A percentile compares a stretch with the other conserved stretches of the same genome.
phyloP scores from a whole-genome alignment of 2,329 filamentous ascomycete species.

The Gyromitra esculenta region DNA sequence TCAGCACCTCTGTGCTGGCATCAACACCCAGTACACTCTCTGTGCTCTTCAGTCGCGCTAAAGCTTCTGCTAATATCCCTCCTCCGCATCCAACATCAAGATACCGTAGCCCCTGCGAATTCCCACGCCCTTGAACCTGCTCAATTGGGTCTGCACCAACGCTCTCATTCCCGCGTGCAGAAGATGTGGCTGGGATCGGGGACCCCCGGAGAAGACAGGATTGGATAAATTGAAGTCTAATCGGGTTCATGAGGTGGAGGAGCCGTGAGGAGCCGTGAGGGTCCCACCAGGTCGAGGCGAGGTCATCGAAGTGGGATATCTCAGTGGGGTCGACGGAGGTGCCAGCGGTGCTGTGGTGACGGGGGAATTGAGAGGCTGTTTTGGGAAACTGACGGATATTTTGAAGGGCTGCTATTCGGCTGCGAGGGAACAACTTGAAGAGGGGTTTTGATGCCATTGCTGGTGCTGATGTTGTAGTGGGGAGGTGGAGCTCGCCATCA shows the following conservation, averaged over 20 bases:
- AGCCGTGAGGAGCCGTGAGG: constrained; percentile 89
- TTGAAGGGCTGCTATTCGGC: not conserved
- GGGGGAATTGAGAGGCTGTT: not conserved
- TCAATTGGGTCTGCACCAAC: not conserved
- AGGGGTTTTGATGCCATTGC: constrained; percentile 33
- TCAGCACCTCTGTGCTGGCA: constrained; percentile 76
- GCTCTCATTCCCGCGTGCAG: constrained; percentile 40
- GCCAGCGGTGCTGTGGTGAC: constrained; percentile 62
- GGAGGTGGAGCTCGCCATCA: not conserved
- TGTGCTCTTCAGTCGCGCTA: constrained; percentile 74
- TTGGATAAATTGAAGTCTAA: constrained; percentile 90
- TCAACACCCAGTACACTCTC: constrained; percentile 78
- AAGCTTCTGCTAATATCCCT: constrained; percentile 92
- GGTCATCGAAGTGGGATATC: constrained; percentile 91
- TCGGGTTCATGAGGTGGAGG: constrained; percentile 96
- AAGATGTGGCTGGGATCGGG: constrained; percentile 60
- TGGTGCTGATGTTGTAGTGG: not conserved
- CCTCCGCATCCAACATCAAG: constrained; percentile 96
- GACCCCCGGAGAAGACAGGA: constrained; percentile 72
- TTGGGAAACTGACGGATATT: not conserved
- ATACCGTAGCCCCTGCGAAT: constrained; percentile 68
- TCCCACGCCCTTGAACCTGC: constrained; percentile 22
- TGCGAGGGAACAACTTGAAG: constrained; percentile 9
- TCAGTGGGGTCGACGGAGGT: constrained; percentile 84
- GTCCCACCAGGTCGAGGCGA: constrained; percentile 97